Evolutionary conservation across 345 rosid genomes (phyloP).

Genomic region (Populus davidiana): DNA sequence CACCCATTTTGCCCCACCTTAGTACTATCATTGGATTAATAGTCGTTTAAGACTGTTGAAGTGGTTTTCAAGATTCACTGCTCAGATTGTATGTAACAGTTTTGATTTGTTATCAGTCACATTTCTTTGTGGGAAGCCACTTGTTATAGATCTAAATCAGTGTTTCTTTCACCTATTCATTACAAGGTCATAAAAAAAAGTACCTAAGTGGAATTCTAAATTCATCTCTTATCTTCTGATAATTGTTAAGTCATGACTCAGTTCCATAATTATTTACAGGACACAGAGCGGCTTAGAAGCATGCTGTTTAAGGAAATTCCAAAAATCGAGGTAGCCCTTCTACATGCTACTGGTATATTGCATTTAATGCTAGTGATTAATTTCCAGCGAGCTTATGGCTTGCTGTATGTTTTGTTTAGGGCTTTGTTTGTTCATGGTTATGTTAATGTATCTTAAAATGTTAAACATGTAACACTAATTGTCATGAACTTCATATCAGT

Average conservation of each 20-base stretch:
- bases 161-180: background rate
- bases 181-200: background rate
- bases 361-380: background rate
- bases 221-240: conserved; percentile 1
- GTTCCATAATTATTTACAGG: conserved; percentile 39
- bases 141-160: background rate
- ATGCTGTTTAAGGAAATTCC: conserved; percentile 45
- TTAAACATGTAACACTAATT: background rate
- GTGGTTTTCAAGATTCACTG: conserved; percentile 1
- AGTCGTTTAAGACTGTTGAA: background rate
- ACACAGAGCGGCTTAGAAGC: conserved; percentile 47
- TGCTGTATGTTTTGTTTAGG: background rate
- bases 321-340: conserved; percentile 44
- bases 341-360: background rate
- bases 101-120: conserved; percentile 5
- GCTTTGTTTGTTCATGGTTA: background rate
- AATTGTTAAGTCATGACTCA: conserved; percentile 1
- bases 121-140: background rate
- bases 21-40: background rate
- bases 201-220: background rate
- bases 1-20: background rate
- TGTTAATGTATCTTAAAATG: background rate
- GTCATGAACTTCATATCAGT: background rate
- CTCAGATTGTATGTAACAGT: background rate
- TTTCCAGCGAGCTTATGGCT: background rate